phyloP scores from a whole-genome alignment of 2,329 filamentous ascomycete species.

The Ophiostoma sp. region DNA sequence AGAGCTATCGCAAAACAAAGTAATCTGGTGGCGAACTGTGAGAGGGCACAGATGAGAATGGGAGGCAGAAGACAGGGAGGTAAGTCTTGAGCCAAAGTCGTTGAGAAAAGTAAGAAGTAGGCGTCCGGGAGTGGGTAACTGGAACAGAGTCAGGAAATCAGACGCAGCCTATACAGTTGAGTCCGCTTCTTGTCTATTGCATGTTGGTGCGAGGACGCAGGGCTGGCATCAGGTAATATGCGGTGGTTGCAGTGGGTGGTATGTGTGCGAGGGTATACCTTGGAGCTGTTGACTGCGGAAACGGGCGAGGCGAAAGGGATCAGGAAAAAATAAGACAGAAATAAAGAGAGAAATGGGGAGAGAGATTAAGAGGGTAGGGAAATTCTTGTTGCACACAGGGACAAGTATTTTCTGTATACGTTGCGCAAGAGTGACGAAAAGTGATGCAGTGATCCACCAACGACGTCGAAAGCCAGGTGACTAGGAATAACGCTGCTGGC shows the following conservation, averaged over 20 bases:
- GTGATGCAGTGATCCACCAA: conserved; percentile 17
- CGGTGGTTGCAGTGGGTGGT: conserved; percentile 15
- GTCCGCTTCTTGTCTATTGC: conserved; percentile 15
- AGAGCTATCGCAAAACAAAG: neutral
- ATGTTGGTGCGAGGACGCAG: conserved; percentile 10
- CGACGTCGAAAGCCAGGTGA: conserved; percentile 9
- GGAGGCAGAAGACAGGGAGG: neutral
- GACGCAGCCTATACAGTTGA: neutral
- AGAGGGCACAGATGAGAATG: neutral
- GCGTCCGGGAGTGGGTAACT: neutral
- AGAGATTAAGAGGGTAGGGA: neutral
- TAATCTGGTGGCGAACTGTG: neutral
- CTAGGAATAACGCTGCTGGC: conserved; percentile 10
- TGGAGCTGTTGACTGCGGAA: neutral
- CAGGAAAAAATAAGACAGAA: neutral
- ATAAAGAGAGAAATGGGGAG: neutral
- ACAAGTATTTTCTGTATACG: conserved; percentile 14
- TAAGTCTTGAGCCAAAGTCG: neutral
- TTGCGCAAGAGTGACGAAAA: conserved; percentile 19
- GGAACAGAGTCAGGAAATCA: neutral
- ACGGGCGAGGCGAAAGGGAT: neutral
- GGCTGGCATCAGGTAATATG: conserved; percentile 14
- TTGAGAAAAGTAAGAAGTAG: conserved; percentile 1
- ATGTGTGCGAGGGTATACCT: conserved; percentile 16
- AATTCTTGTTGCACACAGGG: neutral